Conservation (phyloP, 2,329 filamentous ascomycete species). For the Nannizziopsis barbatae region DNA sequence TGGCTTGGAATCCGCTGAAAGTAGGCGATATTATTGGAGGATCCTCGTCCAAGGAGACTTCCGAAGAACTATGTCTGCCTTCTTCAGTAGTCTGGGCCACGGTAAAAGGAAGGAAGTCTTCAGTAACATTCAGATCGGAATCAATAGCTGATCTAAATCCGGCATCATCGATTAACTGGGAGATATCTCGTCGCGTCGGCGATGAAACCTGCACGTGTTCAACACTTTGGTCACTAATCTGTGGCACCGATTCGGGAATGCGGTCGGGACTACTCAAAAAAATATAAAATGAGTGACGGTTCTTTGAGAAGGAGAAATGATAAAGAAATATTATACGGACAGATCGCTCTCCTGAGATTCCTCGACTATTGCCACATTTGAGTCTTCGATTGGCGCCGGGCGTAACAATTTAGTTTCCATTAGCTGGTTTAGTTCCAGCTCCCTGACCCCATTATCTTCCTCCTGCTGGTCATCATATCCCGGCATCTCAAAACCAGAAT, state of each 20-base stretch:
- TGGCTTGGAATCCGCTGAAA: slow-evolving; percentile 15
- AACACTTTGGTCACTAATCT: slow-evolving; percentile 6
- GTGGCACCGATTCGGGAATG: slow-evolving; percentile 6
- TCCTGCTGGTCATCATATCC: slow-evolving; percentile 47
- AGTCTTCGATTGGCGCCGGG: slow-evolving; percentile 20
- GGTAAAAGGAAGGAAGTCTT: background rate
- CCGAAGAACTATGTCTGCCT: background rate
- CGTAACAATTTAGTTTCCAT: slow-evolving; percentile 57
- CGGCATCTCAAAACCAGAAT: slow-evolving; percentile 66
- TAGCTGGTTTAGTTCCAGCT: slow-evolving; percentile 51
- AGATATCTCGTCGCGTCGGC: slow-evolving; percentile 33
- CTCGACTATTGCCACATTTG: slow-evolving; percentile 20
- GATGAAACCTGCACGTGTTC: slow-evolving; percentile 22
- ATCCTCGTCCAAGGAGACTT: background rate
- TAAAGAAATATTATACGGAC: slow-evolving; percentile 28
- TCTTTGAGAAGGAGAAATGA: background rate
- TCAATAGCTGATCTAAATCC: slow-evolving; percentile 40
- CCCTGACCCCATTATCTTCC: slow-evolving; percentile 51
- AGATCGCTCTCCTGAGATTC: slow-evolving; percentile 27
- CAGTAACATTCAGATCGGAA: slow-evolving; percentile 23
- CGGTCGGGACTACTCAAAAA: slow-evolving; percentile 9
- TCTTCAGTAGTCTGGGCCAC: background rate
- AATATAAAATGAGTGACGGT: slow-evolving; percentile 13
- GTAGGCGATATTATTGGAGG: slow-evolving; percentile 12
- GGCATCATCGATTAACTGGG: slow-evolving; percentile 38